These are phyloP conservation scores for Rhizopus sp. DNA, from an alignment of 371 early-diverging fungal genomes.

Conservation along the genomic window DNA sequence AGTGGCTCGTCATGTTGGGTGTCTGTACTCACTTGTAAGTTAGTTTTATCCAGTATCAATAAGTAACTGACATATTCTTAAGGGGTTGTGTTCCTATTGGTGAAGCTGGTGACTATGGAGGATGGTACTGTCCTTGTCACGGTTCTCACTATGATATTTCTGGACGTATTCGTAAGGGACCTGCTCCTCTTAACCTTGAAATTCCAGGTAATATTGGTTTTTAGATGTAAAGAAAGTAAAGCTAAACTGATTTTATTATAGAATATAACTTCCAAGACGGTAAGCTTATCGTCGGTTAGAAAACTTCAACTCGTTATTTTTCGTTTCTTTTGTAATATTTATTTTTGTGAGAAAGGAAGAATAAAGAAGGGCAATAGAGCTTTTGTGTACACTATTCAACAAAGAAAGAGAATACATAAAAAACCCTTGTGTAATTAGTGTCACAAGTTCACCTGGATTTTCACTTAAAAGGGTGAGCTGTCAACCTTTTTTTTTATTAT, in stretches of 20 bases:
- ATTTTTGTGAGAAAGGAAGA: constrained; percentile 2
- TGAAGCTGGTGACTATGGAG: constrained; percentile 95
- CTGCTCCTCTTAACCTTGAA: constrained; percentile 96
- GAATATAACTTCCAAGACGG: constrained; percentile 45
- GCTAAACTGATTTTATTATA: constrained; percentile 6
- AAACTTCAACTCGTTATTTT: constrained; percentile 3
- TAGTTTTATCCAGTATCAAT: background rate
- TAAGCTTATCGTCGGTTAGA: constrained; percentile 50
- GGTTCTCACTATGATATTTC: constrained; percentile 95
- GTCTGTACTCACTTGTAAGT: constrained; percentile 93
- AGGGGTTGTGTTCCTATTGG: constrained; percentile 96
- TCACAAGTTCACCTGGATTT: too few species aligned
- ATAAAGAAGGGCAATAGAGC: background rate
- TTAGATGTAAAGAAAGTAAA: background rate
- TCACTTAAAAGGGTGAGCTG: too few species aligned
- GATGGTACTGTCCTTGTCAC: constrained; percentile 99
- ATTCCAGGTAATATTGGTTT: constrained; percentile 65
- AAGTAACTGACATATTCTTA: background rate
- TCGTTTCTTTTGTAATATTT: constrained; percentile 10
- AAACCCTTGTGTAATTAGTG: too few species aligned
- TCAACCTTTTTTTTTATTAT: too few species aligned
- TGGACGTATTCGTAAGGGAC: constrained; percentile 96
- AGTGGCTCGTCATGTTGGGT: constrained; percentile 96
- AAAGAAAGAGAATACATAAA: too few species aligned
- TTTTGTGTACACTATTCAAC: background rate